These are phyloP conservation scores for Coniochaeta hoffmannii DNA, from an alignment of 2,329 filamentous ascomycete species.

Conservation along the genomic window DNA sequence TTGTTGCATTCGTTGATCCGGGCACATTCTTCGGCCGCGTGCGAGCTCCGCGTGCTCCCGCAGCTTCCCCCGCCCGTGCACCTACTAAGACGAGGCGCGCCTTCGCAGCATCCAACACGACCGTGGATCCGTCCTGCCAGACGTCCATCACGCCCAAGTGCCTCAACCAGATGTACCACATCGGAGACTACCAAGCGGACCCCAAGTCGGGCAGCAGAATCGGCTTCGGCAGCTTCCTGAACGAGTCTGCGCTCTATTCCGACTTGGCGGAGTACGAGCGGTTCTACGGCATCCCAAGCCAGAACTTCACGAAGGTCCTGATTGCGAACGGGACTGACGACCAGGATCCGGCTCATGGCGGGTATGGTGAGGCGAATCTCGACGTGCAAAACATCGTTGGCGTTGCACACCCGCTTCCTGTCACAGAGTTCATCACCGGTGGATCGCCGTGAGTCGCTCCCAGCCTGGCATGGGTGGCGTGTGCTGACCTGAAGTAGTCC, in stretches of 20 bases:
- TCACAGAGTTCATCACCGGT: constrained; percentile 19
- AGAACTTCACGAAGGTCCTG: constrained; percentile 8
- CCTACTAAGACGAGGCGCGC: constrained; percentile 1
- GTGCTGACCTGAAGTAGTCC: constrained; percentile 24
- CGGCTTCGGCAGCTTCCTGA: constrained; percentile 38
- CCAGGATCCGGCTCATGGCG: constrained; percentile 6
- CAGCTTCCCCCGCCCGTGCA: background rate
- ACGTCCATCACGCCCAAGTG: constrained; percentile 32
- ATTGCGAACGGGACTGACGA: constrained; percentile 4
- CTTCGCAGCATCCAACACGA: background rate
- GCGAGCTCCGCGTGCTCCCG: too few species aligned
- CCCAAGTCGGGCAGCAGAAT: constrained; percentile 32
- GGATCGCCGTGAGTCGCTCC: constrained; percentile 17
- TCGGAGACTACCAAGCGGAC: constrained; percentile 31
- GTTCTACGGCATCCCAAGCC: constrained; percentile 7
- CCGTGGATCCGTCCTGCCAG: constrained; percentile 15
- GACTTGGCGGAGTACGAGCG: constrained; percentile 8
- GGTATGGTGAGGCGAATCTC: constrained; percentile 25
- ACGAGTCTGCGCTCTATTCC: constrained; percentile 28
- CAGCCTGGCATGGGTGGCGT: constrained; percentile 10
- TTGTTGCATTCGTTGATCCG: constrained; percentile 1
- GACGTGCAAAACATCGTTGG: constrained; percentile 29
- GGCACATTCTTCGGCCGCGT: constrained; percentile 3
- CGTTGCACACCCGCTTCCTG: constrained; percentile 24
- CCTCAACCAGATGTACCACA: constrained; percentile 36